Conservation (phyloP, 805 yeast genomes). For the Lachancea thermotolerans region DNA sequence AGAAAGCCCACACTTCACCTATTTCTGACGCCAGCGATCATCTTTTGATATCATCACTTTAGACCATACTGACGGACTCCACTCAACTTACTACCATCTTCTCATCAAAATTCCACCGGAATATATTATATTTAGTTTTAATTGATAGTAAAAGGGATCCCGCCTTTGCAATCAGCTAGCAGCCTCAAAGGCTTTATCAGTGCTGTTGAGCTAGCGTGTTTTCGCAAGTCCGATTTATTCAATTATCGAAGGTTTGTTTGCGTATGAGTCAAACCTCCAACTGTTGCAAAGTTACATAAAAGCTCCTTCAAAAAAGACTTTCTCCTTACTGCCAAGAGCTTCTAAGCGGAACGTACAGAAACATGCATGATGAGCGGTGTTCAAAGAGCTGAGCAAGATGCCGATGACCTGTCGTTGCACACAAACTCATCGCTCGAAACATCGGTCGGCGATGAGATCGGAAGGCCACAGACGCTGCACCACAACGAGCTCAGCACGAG, state of each 20-base stretch:
- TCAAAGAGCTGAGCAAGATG: not conserved
- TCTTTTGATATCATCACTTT: no score
- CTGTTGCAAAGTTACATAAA: no score
- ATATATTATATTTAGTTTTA: not conserved
- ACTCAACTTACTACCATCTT: not conserved
- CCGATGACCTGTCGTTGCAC: conserved; percentile 1
- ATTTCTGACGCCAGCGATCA: no score
- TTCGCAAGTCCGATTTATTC: no score
- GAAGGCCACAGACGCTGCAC: not conserved
- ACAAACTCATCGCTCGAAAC: not conserved
- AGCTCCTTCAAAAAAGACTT: not conserved
- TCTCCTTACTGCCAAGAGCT: not conserved
- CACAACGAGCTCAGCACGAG: not conserved
- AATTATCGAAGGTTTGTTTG: not conserved
- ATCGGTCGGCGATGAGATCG: not conserved
- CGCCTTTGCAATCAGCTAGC: no score
- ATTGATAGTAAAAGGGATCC: no score
- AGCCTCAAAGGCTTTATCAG: no score
- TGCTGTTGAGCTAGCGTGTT: no score
- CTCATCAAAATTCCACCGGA: not conserved
- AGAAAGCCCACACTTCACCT: no score
- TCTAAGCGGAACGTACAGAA: not conserved
- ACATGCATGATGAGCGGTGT: conserved; percentile 1
- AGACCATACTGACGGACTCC: not conserved
- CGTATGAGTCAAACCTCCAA: not conserved